Evolutionary conservation across 2,329 filamentous ascomycete species (phyloP).

Genomic region (Penicillium freii): DNA sequence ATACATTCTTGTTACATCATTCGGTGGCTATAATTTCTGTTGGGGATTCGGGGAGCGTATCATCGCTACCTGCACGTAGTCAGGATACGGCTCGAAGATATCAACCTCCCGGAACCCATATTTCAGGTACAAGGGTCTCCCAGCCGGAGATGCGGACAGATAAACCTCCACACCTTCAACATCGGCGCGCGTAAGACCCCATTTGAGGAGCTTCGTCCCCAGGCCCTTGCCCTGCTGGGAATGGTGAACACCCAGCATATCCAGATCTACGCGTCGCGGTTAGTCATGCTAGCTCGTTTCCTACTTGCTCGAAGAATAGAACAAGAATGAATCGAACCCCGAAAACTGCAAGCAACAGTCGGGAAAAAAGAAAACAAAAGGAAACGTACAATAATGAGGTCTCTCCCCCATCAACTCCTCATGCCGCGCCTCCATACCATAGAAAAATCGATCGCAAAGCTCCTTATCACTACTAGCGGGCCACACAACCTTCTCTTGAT

Average conservation of each 20-base stretch:
- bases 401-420: conserved; percentile 18
- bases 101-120: conserved; percentile 36
- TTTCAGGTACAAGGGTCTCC: conserved; percentile 39
- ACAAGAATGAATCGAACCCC: not conserved
- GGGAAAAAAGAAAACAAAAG: not conserved
- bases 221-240: conserved; percentile 24
- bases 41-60: conserved; percentile 12
- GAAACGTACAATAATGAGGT: conserved; percentile 28
- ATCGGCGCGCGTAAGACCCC: conserved; percentile 39
- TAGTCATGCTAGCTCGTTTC: not conserved
- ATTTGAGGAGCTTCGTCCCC: conserved; percentile 33
- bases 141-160: conserved; percentile 37
- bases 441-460: conserved; percentile 25
- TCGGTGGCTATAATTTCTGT: no score
- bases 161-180: conserved; percentile 35
- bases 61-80: conserved; percentile 18
- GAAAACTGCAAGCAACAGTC: not conserved
- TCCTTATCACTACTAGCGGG: conserved; percentile 17
- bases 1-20: not conserved
- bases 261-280: conserved; percentile 21
- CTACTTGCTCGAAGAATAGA: not conserved
- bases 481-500: conserved; percentile 10
- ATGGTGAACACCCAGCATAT: conserved; percentile 27
- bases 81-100: conserved; percentile 17
- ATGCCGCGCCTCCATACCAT: conserved; percentile 17